A percentile compares a stretch with the other conserved stretches of the same genome.
Evolutionary conservation across 2,329 filamentous ascomycete species (phyloP).

Genomic region (Setomelanomma holmii): DNA sequence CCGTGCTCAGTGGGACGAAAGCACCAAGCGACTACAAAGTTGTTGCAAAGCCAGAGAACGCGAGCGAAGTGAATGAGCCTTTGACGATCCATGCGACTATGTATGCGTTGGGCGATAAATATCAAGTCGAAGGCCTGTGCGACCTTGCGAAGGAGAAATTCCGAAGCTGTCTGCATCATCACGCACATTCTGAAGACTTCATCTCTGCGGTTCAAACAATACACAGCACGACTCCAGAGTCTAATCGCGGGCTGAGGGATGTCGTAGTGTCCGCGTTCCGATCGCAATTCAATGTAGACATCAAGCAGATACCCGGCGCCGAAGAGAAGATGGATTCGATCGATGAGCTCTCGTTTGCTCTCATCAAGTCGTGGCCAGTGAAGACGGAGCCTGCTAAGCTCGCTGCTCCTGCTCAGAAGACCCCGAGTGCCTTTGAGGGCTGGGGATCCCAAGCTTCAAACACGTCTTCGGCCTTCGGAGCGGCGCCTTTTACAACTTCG

Average conservation of each 20-base stretch:
- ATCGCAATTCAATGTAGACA: conserved; percentile 23
- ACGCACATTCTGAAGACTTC: conserved; percentile 33
- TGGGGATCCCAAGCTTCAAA: neutral
- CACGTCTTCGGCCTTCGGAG: neutral
- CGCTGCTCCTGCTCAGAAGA: neutral
- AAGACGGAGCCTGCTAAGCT: conserved; percentile 5
- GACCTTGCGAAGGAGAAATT: conserved; percentile 19
- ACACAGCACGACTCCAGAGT: conserved; percentile 34
- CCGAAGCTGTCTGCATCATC: conserved; percentile 9
- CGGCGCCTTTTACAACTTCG: too few relatives aligned
- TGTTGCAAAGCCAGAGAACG: neutral
- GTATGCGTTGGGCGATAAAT: conserved; percentile 30
- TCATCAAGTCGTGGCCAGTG: conserved; percentile 19
- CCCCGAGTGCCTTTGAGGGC: neutral
- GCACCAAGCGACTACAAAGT: conserved; percentile 1
- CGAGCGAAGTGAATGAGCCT: conserved; percentile 38
- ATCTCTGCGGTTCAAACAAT: conserved; percentile 30
- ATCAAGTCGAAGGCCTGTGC: conserved; percentile 17
- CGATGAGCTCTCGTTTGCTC: conserved; percentile 17
- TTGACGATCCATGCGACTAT: conserved; percentile 24
- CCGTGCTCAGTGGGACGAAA: neutral
- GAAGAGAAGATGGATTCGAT: conserved; percentile 18
- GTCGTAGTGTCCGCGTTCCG: conserved; percentile 28
- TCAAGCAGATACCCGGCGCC: conserved; percentile 9
- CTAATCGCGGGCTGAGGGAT: conserved; percentile 41